phyloP scores from a whole-genome alignment of 2,329 filamentous ascomycete species.

The Microdochium trichocladiopsis region DNA sequence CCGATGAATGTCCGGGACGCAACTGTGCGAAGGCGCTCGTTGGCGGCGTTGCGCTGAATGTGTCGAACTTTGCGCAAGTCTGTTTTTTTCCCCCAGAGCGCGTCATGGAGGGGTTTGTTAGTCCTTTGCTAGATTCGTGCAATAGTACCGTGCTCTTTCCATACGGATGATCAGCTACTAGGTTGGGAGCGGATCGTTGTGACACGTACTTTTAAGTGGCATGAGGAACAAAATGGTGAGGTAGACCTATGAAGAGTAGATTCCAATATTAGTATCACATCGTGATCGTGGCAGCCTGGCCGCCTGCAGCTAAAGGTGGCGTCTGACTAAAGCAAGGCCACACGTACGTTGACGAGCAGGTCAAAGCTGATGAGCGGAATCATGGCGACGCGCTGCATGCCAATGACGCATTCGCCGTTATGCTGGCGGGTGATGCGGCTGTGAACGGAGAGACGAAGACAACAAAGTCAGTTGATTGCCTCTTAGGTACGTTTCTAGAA shows the following conservation, averaged over 20 bases:
- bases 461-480: no score
- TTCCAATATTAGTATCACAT: background rate
- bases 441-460: background rate
- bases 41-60: slow-evolving; percentile 30
- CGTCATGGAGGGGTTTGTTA: background rate
- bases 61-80: slow-evolving; percentile 48
- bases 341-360: slow-evolving; percentile 46
- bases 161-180: background rate
- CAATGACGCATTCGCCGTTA: slow-evolving; percentile 51
- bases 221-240: slow-evolving; percentile 56
- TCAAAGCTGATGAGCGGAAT: slow-evolving; percentile 57
- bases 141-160: background rate
- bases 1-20: slow-evolving; percentile 54
- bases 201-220: slow-evolving; percentile 44
- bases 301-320: background rate
- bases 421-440: slow-evolving; percentile 51
- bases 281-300: background rate
- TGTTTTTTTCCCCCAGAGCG: slow-evolving; percentile 14
- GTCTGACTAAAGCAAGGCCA: background rate
- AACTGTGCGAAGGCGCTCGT: slow-evolving; percentile 37
- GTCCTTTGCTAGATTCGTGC: background rate
- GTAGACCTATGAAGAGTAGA: slow-evolving; percentile 33
- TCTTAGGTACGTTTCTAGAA: no score
- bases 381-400: slow-evolving; percentile 51
- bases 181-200: background rate